A percentile compares a stretch with the other conserved stretches of the same genome.
phyloP scores from a whole-genome alignment of 345 rosid genomes.

The Rhodamnia argentea region DNA sequence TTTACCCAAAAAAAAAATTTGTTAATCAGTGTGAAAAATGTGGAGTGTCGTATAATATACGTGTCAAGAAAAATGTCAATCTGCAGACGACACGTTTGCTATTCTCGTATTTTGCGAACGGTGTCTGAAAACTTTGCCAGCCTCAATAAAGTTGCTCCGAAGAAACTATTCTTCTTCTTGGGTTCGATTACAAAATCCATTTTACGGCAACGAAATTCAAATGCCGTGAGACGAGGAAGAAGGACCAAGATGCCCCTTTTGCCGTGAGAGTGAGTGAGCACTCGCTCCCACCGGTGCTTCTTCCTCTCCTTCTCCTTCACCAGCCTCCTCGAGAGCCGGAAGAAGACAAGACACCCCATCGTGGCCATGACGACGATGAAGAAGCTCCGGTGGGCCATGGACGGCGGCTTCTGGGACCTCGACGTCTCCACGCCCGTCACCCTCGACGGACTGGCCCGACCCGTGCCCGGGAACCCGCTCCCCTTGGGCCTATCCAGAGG shows the following conservation, averaged over 20 bases:
- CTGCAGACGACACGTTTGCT: neutral
- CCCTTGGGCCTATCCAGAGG: conserved; percentile 82
- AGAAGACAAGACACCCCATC: neutral
- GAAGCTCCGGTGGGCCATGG: conserved; percentile 74
- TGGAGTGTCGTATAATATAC: no score
- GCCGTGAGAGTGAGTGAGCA: neutral
- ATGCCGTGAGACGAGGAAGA: neutral
- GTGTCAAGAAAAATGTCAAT: neutral
- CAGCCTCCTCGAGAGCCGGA: neutral
- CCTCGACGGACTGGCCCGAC: conserved; percentile 59
- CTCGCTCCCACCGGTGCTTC: neutral
- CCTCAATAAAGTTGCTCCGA: neutral
- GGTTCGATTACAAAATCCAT: neutral
- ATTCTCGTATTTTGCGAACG: neutral
- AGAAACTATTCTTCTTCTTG: neutral
- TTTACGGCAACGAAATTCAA: neutral
- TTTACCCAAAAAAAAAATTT: no score
- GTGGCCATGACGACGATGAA: conserved; percentile 27
- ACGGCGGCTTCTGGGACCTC: conserved; percentile 79
- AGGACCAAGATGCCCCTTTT: neutral
- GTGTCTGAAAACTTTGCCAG: neutral
- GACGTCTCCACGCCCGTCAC: conserved; percentile 72
- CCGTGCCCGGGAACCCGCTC: conserved; percentile 55
- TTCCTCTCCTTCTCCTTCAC: neutral
- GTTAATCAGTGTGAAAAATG: no score